Evolutionary conservation across 2,329 filamentous ascomycete genomes (phyloP).

Genomic region (Graphilbum sp.): DNA sequence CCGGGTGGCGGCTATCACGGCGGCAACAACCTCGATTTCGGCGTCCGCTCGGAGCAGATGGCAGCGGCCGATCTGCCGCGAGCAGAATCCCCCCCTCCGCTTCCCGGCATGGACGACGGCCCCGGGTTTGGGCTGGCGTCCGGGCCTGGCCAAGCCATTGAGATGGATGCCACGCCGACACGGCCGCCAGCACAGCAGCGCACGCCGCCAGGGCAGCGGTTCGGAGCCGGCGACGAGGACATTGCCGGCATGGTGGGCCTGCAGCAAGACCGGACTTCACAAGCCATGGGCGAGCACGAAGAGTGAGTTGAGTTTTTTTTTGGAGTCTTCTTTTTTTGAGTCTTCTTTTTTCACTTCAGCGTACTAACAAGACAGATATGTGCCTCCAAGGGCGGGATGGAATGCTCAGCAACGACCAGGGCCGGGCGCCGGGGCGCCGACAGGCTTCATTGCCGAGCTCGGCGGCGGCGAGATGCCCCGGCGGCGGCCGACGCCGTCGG

Average conservation of each 20-base stretch:
- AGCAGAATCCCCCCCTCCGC: slow-evolving; percentile 48
- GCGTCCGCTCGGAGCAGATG: slow-evolving; percentile 23
- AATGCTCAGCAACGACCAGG: slow-evolving; percentile 15
- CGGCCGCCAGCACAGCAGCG: slow-evolving; percentile 30
- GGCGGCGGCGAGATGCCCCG: slow-evolving; percentile 14
- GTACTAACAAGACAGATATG: too few species aligned
- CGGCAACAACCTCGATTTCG: slow-evolving; percentile 14
- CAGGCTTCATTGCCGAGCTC: slow-evolving; percentile 10
- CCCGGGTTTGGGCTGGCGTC: too few species aligned
- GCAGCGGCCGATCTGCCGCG: slow-evolving; percentile 31
- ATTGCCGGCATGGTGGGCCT: slow-evolving; percentile 58
- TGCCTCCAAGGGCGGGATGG: slow-evolving; percentile 41
- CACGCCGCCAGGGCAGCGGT: slow-evolving; percentile 10
- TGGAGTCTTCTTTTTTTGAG: background rate
- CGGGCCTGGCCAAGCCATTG: slow-evolving; percentile 46
- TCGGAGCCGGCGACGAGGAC: slow-evolving; percentile 52
- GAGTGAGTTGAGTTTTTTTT: background rate
- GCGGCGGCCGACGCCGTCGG: slow-evolving; percentile 7
- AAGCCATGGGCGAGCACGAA: background rate
- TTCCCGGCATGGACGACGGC: slow-evolving; percentile 26
- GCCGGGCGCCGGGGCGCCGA: background rate
- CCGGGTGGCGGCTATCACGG: slow-evolving; percentile 19
- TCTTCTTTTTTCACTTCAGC: slow-evolving; percentile 8
- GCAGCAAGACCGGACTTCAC: slow-evolving; percentile 32
- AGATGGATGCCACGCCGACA: slow-evolving; percentile 61